Evolutionary conservation across 2,329 filamentous ascomycete genomes (phyloP).

Genomic region (Pseudonectria buxi): DNA sequence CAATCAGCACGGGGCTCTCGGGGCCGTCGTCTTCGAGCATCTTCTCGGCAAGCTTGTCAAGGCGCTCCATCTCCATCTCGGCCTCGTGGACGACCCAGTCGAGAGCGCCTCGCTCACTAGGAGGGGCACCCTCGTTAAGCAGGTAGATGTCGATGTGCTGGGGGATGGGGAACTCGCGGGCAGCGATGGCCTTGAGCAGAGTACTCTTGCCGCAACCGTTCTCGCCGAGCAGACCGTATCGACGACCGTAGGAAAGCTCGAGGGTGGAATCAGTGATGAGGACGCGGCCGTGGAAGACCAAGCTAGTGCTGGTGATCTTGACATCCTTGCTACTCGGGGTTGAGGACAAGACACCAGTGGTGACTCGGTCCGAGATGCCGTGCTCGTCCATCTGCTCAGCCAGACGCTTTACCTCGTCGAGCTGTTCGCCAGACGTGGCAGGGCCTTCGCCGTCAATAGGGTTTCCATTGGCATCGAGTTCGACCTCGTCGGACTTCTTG

Average conservation of each 20-base stretch:
- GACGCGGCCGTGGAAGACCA: slow-evolving; percentile 97
- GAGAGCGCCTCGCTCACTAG: slow-evolving; percentile 79
- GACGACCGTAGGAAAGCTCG: slow-evolving; percentile 85
- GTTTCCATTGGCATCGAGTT: slow-evolving; percentile 58
- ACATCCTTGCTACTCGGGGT: slow-evolving; percentile 81
- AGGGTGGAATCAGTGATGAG: slow-evolving; percentile 90
- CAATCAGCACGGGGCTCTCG: slow-evolving; percentile 82
- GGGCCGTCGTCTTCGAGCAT: slow-evolving; percentile 89
- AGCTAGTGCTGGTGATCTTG: slow-evolving; percentile 87
- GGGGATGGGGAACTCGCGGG: slow-evolving; percentile 91
- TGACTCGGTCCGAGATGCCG: slow-evolving; percentile 94
- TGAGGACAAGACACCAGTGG: slow-evolving; percentile 90
- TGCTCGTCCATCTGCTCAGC: slow-evolving; percentile 92
- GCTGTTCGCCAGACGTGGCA: slow-evolving; percentile 64
- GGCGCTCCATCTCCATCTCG: slow-evolving; percentile 81
- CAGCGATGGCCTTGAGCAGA: slow-evolving; percentile 88
- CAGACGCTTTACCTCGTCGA: slow-evolving; percentile 78
- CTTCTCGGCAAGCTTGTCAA: slow-evolving; percentile 84
- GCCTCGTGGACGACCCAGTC: slow-evolving; percentile 97
- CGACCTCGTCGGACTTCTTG: slow-evolving; percentile 63
- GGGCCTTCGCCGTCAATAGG: slow-evolving; percentile 52
- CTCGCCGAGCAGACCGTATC: slow-evolving; percentile 93
- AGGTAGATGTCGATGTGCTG: slow-evolving; percentile 98
- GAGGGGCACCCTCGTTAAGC: slow-evolving; percentile 91
- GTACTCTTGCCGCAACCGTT: slow-evolving; percentile 99